These are phyloP conservation scores for Theobroma grandiflorum DNA, from an alignment of 441 rosid genomes.

Conservation along the genomic window DNA sequence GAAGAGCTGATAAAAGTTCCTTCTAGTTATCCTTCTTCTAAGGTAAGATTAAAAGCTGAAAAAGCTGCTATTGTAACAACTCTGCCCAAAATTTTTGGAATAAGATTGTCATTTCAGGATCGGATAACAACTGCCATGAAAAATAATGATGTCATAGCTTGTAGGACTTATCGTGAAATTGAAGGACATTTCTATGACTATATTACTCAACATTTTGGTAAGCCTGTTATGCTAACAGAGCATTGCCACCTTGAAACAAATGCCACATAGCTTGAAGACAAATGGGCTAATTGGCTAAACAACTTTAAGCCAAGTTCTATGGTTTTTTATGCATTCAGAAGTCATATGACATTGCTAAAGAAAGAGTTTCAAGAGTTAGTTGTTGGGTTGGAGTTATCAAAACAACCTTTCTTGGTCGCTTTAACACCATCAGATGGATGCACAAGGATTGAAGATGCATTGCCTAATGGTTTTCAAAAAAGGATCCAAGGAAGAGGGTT, in stretches of 20 bases:
- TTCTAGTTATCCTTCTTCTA: conserved; percentile 53
- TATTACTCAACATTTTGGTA: conserved; percentile 41
- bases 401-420: conserved; percentile 51
- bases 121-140: conserved; percentile 40
- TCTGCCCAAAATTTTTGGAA: conserved; percentile 47
- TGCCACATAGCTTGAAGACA: neutral
- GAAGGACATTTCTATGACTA: conserved; percentile 65
- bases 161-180: conserved; percentile 59
- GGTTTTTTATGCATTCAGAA: conserved; percentile 59
- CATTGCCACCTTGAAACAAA: conserved; percentile 39
- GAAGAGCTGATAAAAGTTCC: conserved; percentile 30
- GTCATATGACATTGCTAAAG: conserved; percentile 46
- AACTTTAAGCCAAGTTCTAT: conserved; percentile 49
- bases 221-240: conserved; percentile 51
- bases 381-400: conserved; percentile 53
- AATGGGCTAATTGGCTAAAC: conserved; percentile 47
- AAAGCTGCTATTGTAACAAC: conserved; percentile 40
- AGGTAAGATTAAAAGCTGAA: conserved; percentile 39
- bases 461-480: too few species aligned
- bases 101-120: conserved; percentile 51
- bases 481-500: too few species aligned
- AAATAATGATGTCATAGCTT: conserved; percentile 52
- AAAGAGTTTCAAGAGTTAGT: conserved; percentile 64
- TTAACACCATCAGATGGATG: too few species aligned
- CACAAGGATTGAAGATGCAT: too few species aligned